Base-by-base conservation (phyloP, 2,329 filamentous ascomycete genomes). In the Metarhizium brunneum region DNA sequence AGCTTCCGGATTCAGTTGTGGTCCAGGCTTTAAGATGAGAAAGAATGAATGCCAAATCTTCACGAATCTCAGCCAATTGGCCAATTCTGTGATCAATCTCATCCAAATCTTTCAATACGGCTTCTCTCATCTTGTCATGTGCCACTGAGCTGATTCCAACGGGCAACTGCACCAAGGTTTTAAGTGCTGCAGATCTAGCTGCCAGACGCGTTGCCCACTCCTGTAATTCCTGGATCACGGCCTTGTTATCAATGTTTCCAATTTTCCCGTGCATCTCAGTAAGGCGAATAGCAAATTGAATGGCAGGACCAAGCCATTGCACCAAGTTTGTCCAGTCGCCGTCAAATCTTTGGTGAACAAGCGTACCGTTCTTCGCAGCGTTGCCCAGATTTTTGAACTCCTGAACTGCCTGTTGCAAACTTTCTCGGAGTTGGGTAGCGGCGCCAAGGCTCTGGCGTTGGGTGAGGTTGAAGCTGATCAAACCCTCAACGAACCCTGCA, bases 401-500 rank as follows among this genome's bases (percentile, higher is more conserved):
- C 0, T 60, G 57, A 2, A 77, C 67, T 1, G 71, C 58, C n/a
- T 55, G 60, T 18, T 72, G 65, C 6, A 84, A 69, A 14, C 65
- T 65, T 13, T 65, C 62, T 11, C 79, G 63, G 1, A 71, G 67
- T 14, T 64, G 66, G 3, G 75, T 61, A 13, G 71, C 64, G 18
- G 69, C 61, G 47, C 74, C 70, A 38, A 86, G 71, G 6, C 72
- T 69, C 50, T 68, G 69, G 57, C 86, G 78, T 67, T 92, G 88
- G 3, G 74, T 71, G 13, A 89, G 65, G 1, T 82, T 68, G n/a
- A 84, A 72, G 57, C 86, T 79, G 35, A 97, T 74, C 57, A 96
- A 78, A 30, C 92, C 90, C 68, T 99, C 94, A n/a, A 96, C 75
- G 60, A 89, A 89, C 0, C 90, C 90, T 51, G 88, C 80, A 66